Evolutionary conservation across 1,284 basidiomycete genomes (phyloP).

Genomic region (Volvariella surrecta): DNA sequence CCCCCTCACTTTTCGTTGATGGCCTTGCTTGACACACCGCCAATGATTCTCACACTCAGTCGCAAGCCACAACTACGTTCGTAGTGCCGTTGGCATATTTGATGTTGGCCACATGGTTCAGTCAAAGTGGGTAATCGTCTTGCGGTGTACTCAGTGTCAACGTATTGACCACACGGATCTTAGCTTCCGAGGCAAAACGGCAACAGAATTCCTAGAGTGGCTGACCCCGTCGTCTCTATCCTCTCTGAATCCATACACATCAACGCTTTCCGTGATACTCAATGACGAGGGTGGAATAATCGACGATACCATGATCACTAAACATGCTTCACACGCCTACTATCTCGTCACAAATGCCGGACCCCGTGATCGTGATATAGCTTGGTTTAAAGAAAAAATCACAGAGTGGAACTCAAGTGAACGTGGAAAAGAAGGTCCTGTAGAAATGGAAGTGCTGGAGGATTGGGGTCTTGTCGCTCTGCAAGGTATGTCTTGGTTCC

Average conservation of each 20-base stretch:
- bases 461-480: slow-evolving; percentile 87
- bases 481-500: slow-evolving; percentile 49
- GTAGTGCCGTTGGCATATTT: slow-evolving; percentile 81
- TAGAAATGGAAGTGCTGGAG: slow-evolving; percentile 79
- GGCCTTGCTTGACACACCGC: slow-evolving; percentile 4
- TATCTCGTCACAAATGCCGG: slow-evolving; percentile 98
- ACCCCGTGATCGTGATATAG: slow-evolving; percentile 72
- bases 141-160: slow-evolving; percentile 5
- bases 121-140: slow-evolving; percentile 44
- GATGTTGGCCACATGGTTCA: slow-evolving; percentile 99
- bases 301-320: slow-evolving; percentile 88
- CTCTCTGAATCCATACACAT: slow-evolving; percentile 60
- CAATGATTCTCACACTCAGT: slow-evolving; percentile 40
- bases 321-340: slow-evolving; percentile 71
- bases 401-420: slow-evolving; percentile 66
- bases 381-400: slow-evolving; percentile 68
- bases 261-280: slow-evolving; percentile 82
- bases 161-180: slow-evolving; percentile 4
- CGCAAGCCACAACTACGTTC: slow-evolving; percentile 87
- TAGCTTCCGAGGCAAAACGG: slow-evolving; percentile 70
- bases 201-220: slow-evolving; percentile 76
- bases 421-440: slow-evolving; percentile 44
- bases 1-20: slow-evolving; percentile 6
- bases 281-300: slow-evolving; percentile 91
- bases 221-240: slow-evolving; percentile 77